These are phyloP conservation scores for Priceomyces medius DNA, from an alignment of 805 yeast species.

Conservation along the genomic window DNA sequence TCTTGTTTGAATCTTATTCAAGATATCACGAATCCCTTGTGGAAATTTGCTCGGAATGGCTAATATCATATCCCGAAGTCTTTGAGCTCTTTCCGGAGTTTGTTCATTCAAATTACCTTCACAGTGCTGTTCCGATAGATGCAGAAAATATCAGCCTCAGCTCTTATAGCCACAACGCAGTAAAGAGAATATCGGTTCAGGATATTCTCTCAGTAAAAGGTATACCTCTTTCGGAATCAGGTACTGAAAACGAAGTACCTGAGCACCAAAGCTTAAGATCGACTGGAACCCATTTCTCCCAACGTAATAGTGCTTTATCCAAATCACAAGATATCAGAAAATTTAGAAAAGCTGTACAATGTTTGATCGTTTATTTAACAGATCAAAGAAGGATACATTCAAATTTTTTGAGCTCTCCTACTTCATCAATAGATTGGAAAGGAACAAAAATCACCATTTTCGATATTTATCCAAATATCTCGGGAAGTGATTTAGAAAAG, in stretches of 20 bases:
- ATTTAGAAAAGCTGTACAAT: slow-evolving; percentile 37
- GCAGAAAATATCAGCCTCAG: neutral
- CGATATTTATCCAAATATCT: slow-evolving; percentile 40
- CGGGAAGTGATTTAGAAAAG: slow-evolving; percentile 17
- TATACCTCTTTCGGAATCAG: slow-evolving; percentile 10
- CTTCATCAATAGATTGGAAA: slow-evolving; percentile 39
- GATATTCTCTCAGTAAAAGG: slow-evolving; percentile 15
- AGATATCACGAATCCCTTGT: slow-evolving; percentile 40
- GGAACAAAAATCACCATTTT: slow-evolving; percentile 41
- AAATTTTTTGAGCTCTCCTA: slow-evolving; percentile 36
- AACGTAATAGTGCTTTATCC: neutral
- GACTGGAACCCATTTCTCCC: neutral
- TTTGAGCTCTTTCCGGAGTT: slow-evolving; percentile 39
- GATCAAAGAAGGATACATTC: slow-evolving; percentile 52
- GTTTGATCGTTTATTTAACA: slow-evolving; percentile 48
- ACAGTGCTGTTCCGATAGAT: slow-evolving; percentile 17
- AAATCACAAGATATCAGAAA: slow-evolving; percentile 23
- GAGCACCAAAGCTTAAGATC: slow-evolving; percentile 5
- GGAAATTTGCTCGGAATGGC: slow-evolving; percentile 42
- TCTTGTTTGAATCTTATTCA: slow-evolving; percentile 32
- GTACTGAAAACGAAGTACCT: slow-evolving; percentile 7
- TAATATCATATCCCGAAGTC: slow-evolving; percentile 33
- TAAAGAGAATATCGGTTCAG: slow-evolving; percentile 18
- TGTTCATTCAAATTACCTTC: slow-evolving; percentile 14
- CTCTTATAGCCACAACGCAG: slow-evolving; percentile 10